phyloP scores from a whole-genome alignment of 768 basidiomycete genomes.

The Tubosaeta brunneosetosa region DNA sequence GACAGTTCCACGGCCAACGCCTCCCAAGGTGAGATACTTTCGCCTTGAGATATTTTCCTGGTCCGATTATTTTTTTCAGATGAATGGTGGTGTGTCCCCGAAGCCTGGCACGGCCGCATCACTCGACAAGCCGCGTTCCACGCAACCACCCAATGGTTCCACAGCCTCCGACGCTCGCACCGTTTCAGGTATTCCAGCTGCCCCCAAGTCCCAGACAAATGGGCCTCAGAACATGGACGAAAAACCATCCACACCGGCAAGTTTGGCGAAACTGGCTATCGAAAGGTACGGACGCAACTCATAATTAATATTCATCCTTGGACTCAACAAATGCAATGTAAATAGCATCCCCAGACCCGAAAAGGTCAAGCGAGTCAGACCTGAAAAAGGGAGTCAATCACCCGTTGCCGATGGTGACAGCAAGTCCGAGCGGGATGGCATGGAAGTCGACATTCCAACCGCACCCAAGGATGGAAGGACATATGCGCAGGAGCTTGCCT shows the following conservation, averaged over 20 bases:
- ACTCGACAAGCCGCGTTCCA: constrained; percentile 28
- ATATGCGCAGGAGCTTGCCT: constrained; percentile 14
- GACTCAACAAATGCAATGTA: constrained; percentile 5
- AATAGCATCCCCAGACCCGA: constrained; percentile 72
- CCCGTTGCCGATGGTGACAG: constrained; percentile 31
- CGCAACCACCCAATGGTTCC: constrained; percentile 39
- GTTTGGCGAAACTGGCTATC: constrained; percentile 53
- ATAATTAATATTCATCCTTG: neutral
- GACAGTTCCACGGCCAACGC: constrained; percentile 29
- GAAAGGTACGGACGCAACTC: constrained; percentile 48
- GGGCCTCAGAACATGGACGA: constrained; percentile 24
- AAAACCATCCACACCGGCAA: constrained; percentile 28
- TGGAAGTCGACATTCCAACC: constrained; percentile 33
- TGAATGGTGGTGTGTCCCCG: constrained; percentile 29
- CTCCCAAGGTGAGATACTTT: constrained; percentile 30
- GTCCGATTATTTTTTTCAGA: constrained; percentile 8
- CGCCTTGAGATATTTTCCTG: neutral
- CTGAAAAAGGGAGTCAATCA: constrained; percentile 35
- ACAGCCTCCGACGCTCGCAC: constrained; percentile 33
- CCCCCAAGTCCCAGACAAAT: constrained; percentile 52
- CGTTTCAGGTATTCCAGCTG: constrained; percentile 34
- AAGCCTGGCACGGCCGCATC: constrained; percentile 21
- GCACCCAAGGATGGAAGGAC: constrained; percentile 26
- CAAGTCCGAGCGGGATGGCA: constrained; percentile 26
- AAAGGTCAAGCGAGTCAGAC: constrained; percentile 59